Evolutionary conservation across 352 stramenopile genomes (phyloP).

Genomic region (Phytophthora sp.): DNA sequence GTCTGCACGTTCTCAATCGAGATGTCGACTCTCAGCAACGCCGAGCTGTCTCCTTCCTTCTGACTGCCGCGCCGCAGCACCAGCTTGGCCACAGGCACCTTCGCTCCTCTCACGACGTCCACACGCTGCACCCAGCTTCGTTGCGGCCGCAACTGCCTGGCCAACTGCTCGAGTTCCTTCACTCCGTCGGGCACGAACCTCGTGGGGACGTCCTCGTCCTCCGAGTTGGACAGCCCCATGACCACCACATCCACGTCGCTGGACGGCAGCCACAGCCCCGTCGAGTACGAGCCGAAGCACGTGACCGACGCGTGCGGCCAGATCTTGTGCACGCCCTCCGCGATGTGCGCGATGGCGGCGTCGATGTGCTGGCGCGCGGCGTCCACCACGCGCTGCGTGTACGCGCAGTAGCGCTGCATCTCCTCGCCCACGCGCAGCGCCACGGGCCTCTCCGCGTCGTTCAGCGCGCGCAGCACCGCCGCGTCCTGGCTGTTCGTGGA

Average conservation of each 20-base stretch:
- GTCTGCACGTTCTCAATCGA: slow-evolving; percentile 90
- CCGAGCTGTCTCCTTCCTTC: slow-evolving; percentile 17
- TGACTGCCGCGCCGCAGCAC: slow-evolving; percentile 55
- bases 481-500: slow-evolving; percentile 23
- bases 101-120: slow-evolving; percentile 81
- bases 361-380: slow-evolving; percentile 64
- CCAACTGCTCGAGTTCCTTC: slow-evolving; percentile 67
- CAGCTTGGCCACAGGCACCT: slow-evolving; percentile 88
- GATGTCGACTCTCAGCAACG: slow-evolving; percentile 82
- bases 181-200: slow-evolving; percentile 54
- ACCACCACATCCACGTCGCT: slow-evolving; percentile 92
- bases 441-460: slow-evolving; percentile 20
- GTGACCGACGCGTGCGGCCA: slow-evolving; percentile 78
- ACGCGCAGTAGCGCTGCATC: slow-evolving; percentile 67
- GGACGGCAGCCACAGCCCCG: slow-evolving; percentile 86
- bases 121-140: slow-evolving; percentile 76
- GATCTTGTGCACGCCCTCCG: slow-evolving; percentile 62
- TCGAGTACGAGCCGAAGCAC: slow-evolving; percentile 88
- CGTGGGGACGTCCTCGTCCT: slow-evolving; percentile 48
- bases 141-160: slow-evolving; percentile 50
- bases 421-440: slow-evolving; percentile 53
- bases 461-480: slow-evolving; percentile 24
- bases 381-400: slow-evolving; percentile 68
- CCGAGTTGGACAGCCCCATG: slow-evolving; percentile 55
- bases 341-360: slow-evolving; percentile 74